Base-by-base conservation (phyloP, 2,329 filamentous ascomycete genomes). In the Aspergillus awamori region DNA sequence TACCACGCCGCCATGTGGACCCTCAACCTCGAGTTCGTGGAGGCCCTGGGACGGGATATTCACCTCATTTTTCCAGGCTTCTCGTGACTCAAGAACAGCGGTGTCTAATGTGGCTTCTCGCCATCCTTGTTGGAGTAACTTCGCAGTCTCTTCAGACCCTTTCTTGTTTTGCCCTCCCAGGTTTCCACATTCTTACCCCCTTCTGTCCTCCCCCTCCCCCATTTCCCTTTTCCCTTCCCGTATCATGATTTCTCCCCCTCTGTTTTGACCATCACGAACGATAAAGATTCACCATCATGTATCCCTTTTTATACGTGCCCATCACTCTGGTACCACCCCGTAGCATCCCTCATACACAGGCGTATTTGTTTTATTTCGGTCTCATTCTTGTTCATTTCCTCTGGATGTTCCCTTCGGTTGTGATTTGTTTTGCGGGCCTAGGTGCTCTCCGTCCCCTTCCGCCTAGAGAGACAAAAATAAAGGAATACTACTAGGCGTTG, bases 261-360 rank as follows among this genome's bases (percentile, higher is more conserved):
- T 64, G 69, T 67, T 75, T 49, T 30, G 26, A 30, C 15, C 47
- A 33, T 51, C 68, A 78, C 71, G 77, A 78, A 78, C 71, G 77
- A 78, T 78, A 78, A 75, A 79, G 78, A 80, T 80, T 77, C 78
- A 79, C 78, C 74, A 65, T 80, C 78, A 79, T 80, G 78, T 80
- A 80, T 70, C 72, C 75, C 75, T 73, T 67, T 55, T 64, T 67
- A 54, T 60, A 59, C 49, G 58, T 60, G 57, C 62, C 60, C 62
- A 61, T 51, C 59, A 58, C 60, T 64, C 63, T 59, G 30, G 47
- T 55, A 55, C 24, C 58, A 58, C 59, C 58, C 63, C 70, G 70
- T 73, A 76, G 75, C 72, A 76, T 76, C 69, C 65, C 67, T 73
- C 74, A 76, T 77, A 76, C 75, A 75, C 72, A 70, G 74, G 76